Conservation (phyloP, 2,329 filamentous ascomycete genomes). For the Exophiala sideris region DNA sequence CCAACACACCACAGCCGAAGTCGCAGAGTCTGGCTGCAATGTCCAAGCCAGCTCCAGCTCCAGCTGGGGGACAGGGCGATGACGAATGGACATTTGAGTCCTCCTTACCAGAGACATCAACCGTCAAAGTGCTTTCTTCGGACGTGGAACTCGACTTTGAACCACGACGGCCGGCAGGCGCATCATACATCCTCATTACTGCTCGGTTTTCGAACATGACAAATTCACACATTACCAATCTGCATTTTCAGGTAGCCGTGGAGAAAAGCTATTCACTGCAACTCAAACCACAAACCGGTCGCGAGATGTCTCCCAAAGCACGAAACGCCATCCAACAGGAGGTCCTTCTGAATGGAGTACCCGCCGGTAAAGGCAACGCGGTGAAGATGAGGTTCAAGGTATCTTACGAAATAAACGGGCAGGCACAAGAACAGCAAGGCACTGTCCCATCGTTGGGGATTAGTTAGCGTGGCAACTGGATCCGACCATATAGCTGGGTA, state of each 20-base stretch:
- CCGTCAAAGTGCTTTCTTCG: conserved; percentile 66
- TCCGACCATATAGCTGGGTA: not conserved
- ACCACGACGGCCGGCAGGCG: conserved; percentile 54
- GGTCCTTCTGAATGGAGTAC: conserved; percentile 73
- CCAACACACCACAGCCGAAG: conserved; percentile 29
- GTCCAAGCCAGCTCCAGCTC: conserved; percentile 19
- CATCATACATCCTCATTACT: conserved; percentile 61
- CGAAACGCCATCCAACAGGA: conserved; percentile 77
- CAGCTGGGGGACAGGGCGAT: conserved; percentile 53
- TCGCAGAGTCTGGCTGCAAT: conserved; percentile 19
- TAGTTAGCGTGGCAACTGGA: conserved; percentile 7
- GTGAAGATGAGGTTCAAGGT: conserved; percentile 90
- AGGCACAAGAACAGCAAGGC: conserved; percentile 71
- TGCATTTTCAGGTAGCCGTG: conserved; percentile 90
- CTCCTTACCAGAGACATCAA: conserved; percentile 69
- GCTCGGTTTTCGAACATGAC: conserved; percentile 84
- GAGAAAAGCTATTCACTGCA: conserved; percentile 83
- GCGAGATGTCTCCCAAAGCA: conserved; percentile 67
- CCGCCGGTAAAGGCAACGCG: conserved; percentile 67
- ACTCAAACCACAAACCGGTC: conserved; percentile 80
- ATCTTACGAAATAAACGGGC: conserved; percentile 66
- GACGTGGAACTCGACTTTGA: conserved; percentile 70
- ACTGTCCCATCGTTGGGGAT: conserved; percentile 78
- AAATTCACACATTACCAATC: conserved; percentile 65
- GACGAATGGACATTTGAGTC: conserved; percentile 96